Base-by-base conservation (phyloP, 2,329 filamentous ascomycete species). In the Paecilomyces sp. region DNA sequence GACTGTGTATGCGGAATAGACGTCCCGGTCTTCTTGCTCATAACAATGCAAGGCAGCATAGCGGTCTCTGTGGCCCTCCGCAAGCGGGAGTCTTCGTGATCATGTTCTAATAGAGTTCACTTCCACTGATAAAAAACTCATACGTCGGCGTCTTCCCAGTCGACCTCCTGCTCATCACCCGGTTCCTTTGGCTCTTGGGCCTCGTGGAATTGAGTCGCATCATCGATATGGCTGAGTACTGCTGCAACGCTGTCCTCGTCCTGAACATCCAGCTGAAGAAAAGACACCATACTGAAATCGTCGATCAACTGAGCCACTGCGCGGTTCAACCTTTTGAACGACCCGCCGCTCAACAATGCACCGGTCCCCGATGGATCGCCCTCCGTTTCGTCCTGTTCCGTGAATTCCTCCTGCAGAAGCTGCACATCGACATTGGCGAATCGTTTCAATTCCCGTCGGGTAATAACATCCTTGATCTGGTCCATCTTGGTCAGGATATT, bases 401-500 rank as follows among this genome's bases (percentile, higher is more conserved):
- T 76, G 7, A 71, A 62, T 15, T 76, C 75, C 36, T 94, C 91
- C 63, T 96, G 89, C 52, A 99, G 79, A 54, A 97, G 78, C 24
- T 85, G 85, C 3, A 88, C 85, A 71, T 97, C 93, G 0, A 94
- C 92, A 57, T 93, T 91, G 59, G 96, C 80, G 71, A 96, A 99
- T 24, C 91, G 84, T 78, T 95, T 95, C 61, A 99, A 74, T 67
- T 97, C 92, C 74, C 89, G 89, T 75, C 91, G 91, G 60, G 88
- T 87, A 28, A 97, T 85, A 75, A 94, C 90, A 47, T 90, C 91
- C 73, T 94, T 94, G 65, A 97, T 87, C 62, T 97, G 84, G 73
- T 99, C 94, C 92, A 97, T 97, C 79, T 99, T 99, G 71, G 89
- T 95, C 59, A 99, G 80, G 62, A 99, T 89, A 73, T 99, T 99